Evolutionary conservation across 2,329 filamentous ascomycete species (phyloP).

Genomic region (Diatrype stigma): DNA sequence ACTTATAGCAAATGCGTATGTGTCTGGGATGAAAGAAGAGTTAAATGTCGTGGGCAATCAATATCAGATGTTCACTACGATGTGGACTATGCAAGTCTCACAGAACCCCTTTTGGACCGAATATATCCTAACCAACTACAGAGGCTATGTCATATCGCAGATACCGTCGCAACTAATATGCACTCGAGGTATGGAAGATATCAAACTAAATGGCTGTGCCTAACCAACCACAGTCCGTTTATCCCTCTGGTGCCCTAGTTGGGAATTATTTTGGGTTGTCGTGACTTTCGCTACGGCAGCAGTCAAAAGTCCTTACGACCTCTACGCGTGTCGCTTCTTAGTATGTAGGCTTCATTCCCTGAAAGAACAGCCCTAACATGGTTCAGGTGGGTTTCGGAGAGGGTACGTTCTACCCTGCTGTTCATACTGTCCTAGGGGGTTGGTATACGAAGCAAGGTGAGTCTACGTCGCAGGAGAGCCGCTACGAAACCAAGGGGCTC

Average conservation of each 20-base stretch:
- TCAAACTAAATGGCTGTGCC: too few species aligned
- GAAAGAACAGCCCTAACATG: too few species aligned
- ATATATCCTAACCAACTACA: not conserved
- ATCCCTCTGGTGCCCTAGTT: conserved; percentile 12
- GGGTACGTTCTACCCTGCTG: not conserved
- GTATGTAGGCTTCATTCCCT: too few species aligned
- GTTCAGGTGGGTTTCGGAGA: too few species aligned
- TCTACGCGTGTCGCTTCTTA: too few species aligned
- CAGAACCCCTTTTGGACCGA: too few species aligned
- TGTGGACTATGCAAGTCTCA: conserved; percentile 11
- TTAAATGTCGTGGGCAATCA: conserved; percentile 14
- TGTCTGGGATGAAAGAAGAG: conserved; percentile 16
- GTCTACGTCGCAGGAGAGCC: not conserved
- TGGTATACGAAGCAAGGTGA: too few species aligned
- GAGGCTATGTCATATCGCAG: conserved; percentile 12
- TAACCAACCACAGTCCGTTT: conserved; percentile 4
- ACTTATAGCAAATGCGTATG: conserved; percentile 7
- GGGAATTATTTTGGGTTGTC: conserved; percentile 13
- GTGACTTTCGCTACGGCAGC: conserved; percentile 10
- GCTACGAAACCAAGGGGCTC: not conserved
- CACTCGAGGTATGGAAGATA: conserved; percentile 10
- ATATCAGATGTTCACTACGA: conserved; percentile 12
- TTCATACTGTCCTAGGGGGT: conserved; percentile 2
- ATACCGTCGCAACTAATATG: conserved; percentile 13
- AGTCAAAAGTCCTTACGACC: too few species aligned